Percentiles rank a stretch among this genome's conserved stretches.
phyloP scores from a whole-genome alignment of 768 basidiomycete genomes.

The Austroboletus festivus region DNA sequence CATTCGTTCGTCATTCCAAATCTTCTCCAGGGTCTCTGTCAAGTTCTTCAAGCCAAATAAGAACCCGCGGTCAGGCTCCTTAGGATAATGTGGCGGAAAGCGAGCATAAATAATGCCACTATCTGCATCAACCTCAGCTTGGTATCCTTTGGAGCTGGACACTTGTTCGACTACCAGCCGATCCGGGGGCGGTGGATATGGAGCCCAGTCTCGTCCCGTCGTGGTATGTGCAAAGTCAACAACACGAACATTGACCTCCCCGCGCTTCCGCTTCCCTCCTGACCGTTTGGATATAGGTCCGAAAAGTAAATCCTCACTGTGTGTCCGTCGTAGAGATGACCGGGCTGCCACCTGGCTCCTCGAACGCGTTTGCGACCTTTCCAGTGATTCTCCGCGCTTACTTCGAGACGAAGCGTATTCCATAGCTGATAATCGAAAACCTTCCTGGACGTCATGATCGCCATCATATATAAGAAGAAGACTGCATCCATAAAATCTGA shows the following conservation, averaged over 20 bases:
- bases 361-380: conserved; percentile 47
- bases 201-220: conserved; percentile 87
- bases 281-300: conserved; percentile 65
- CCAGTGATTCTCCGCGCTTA: conserved; percentile 77
- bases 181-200: conserved; percentile 50
- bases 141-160: conserved; percentile 69
- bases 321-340: conserved; percentile 61
- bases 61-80: conserved; percentile 91
- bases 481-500: conserved; percentile 97
- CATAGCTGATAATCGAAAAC: conserved; percentile 54
- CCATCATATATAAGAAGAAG: conserved; percentile 97
- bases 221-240: conserved; percentile 99
- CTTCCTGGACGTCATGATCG: conserved; percentile 82
- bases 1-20: conserved; percentile 85
- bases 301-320: conserved; percentile 75
- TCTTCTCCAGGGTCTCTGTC: conserved; percentile 68
- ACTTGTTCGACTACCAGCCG: conserved; percentile 41
- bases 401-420: conserved; percentile 65
- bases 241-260: conserved; percentile 92
- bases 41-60: conserved; percentile 86
- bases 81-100: conserved; percentile 90
- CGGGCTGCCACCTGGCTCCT: conserved; percentile 40
- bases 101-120: conserved; percentile 86
- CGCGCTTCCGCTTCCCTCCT: conserved; percentile 68
- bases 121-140: conserved; percentile 75